Base-by-base conservation (phyloP, 495 filamentous ascomycete genomes). In the Bathelium albidoporum region DNA sequence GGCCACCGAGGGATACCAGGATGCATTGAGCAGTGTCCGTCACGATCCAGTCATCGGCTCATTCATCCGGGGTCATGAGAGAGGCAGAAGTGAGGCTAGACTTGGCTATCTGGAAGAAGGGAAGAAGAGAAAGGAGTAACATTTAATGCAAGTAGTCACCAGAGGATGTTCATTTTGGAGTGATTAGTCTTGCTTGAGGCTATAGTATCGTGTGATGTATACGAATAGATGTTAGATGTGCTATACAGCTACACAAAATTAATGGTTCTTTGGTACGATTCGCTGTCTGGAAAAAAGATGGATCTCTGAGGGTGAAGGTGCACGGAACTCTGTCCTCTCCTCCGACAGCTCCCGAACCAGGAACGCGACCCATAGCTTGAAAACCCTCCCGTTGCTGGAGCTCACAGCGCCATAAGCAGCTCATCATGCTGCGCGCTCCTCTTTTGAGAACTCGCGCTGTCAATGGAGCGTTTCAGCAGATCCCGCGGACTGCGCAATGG, bases 61-160 rank as follows among this genome's bases (percentile, higher is more conserved):
- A 34, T 79, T 89, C 61, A 84, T 93, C 41, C 82, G 82, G 16
- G 79, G 82, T 66, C 89, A 91, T 68, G 89, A 91, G 72, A 80
- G 88, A 26, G 88, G 89, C 12, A 79, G 86, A 36, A 95, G 89
- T 76, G 88, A 85, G 64, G 86, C 88, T 32, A 79, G 88, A 49
- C 83, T 94, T 58, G 83, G 87, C 55, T 90, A 88, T 72, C 76
- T 95, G 43, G 93, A 97, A 73, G 93, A 97, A 70, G 93, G 93
- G 20, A 97, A 97, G 81, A 96, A 96, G 78, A 89, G 93, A 76
- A 32, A 61, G 18, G 66, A 68, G 60, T 68, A 64, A 16, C 29
- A 9, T 16, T 29, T 29, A 55, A 26, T 29, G 20, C 5, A 20
- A n/a, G 24, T 14, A 14, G 5, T 14, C 14, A 39, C 5, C 34